A percentile compares a stretch with the other conserved stretches of the same genome.
These are phyloP conservation scores for Barnettozyma californica DNA, from an alignment of 805 yeast genomes.

Conservation along the genomic window DNA sequence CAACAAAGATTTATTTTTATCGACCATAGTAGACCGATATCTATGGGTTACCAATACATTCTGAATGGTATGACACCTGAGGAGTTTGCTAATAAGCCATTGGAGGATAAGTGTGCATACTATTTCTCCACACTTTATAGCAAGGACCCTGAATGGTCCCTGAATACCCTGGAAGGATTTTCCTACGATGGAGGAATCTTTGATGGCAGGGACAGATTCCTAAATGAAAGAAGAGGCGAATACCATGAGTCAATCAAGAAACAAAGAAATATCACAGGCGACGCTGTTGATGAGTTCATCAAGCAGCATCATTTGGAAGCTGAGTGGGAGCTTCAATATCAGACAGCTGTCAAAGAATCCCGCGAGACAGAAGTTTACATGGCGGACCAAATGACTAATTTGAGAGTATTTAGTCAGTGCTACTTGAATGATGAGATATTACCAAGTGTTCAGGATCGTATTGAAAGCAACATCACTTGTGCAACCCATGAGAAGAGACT, in stretches of 20 bases:
- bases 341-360: conserved; percentile 12
- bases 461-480: conserved; percentile 16
- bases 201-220: conserved; percentile 20
- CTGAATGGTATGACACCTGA: conserved; percentile 14
- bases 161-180: conserved; percentile 18
- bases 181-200: conserved; percentile 22
- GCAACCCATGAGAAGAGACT: conserved; percentile 29
- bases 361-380: conserved; percentile 21
- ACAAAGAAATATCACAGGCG: conserved; percentile 10
- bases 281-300: conserved; percentile 11
- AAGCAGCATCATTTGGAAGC: conserved; percentile 7
- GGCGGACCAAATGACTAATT: conserved; percentile 20
- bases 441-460: conserved; percentile 2
- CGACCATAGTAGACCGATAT: conserved; percentile 19
- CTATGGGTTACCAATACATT: conserved; percentile 18
- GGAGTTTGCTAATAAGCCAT: conserved; percentile 10
- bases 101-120: conserved; percentile 14
- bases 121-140: conserved; percentile 19
- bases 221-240: conserved; percentile 14
- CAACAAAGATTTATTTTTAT: conserved; percentile 14
- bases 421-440: conserved; percentile 11
- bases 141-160: conserved; percentile 21
- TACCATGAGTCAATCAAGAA: conserved; percentile 14
- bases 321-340: conserved; percentile 18
- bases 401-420: conserved; percentile 26